Percentiles rank a stretch among this genome's conserved stretches.
These are phyloP conservation scores for Phytophthora melonis DNA, from an alignment of 352 stramenopile genomes.

Conservation along the genomic window DNA sequence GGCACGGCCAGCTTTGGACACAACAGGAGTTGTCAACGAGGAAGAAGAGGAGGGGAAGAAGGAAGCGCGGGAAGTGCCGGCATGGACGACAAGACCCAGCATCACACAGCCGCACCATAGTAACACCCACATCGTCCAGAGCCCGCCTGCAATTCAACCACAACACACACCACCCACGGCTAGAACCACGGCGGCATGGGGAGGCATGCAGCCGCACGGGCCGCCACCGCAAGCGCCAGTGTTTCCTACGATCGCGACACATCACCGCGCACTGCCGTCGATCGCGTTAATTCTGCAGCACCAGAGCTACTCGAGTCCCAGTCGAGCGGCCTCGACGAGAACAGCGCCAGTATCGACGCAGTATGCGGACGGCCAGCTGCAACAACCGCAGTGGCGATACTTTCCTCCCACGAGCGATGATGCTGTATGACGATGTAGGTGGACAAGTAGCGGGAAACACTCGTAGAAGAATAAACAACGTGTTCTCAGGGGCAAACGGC, in stretches of 20 bases:
- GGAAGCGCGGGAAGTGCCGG: constrained; percentile 9
- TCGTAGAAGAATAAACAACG: neutral
- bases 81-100: constrained; percentile 33
- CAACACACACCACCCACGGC: neutral
- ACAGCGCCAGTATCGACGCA: neutral
- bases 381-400: constrained; percentile 33
- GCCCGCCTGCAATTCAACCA: constrained; percentile 3
- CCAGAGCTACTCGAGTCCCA: constrained; percentile 47
- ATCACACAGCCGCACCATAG: constrained; percentile 15
- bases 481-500: neutral
- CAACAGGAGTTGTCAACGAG: constrained; percentile 15
- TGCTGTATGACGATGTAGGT: neutral
- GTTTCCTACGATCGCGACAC: constrained; percentile 33
- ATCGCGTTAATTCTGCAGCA: constrained; percentile 54
- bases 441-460: neutral
- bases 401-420: constrained; percentile 39
- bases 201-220: neutral
- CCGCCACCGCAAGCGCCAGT: constrained; percentile 8
- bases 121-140: neutral
- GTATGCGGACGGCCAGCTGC: constrained; percentile 7
- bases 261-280: constrained; percentile 47
- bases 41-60: constrained; percentile 30
- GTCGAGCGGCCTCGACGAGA: constrained; percentile 39
- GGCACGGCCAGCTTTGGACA: neutral
- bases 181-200: constrained; percentile 1